Percentiles rank a stretch among this genome's conserved stretches.
Conservation (phyloP, 495 filamentous ascomycete genomes). For the Staphylotrichum longicolle region DNA sequence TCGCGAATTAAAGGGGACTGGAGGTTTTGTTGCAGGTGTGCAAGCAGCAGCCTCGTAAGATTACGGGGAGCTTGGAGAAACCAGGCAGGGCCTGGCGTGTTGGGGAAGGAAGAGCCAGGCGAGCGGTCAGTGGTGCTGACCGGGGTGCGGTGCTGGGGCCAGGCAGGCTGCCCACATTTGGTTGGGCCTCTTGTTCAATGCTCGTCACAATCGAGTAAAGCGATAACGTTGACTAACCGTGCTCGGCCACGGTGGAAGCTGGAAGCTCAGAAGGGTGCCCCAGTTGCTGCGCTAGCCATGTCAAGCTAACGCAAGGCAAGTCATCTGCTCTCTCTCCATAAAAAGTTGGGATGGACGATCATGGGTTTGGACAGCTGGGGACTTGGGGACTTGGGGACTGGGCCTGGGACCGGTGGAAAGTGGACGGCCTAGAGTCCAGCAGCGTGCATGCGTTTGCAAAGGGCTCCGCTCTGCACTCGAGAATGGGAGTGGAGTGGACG, state of each 20-base stretch:
- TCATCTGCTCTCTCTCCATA: neutral
- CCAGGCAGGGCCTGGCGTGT: conserved; percentile 1
- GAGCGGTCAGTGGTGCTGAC: conserved; percentile 17
- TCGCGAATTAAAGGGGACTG: conserved; percentile 27
- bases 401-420: too few species aligned
- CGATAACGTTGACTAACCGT: neutral
- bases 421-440: too few species aligned
- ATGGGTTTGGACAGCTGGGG: neutral
- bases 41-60: conserved; percentile 33
- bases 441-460: too few species aligned
- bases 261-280: too few species aligned
- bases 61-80: conserved; percentile 33
- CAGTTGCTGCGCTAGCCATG: neutral
- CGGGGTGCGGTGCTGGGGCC: conserved; percentile 11
- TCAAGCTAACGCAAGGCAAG: neutral
- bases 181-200: neutral
- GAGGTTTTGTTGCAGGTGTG: conserved; percentile 28
- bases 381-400: neutral
- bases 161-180: conserved; percentile 14
- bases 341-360: neutral
- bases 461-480: too few species aligned
- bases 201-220: neutral
- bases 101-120: conserved; percentile 1
- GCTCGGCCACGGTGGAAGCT: neutral
- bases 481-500: too few species aligned